Conservation (phyloP, 1,139 yeast species). For the Yamadazyma diospyri region DNA sequence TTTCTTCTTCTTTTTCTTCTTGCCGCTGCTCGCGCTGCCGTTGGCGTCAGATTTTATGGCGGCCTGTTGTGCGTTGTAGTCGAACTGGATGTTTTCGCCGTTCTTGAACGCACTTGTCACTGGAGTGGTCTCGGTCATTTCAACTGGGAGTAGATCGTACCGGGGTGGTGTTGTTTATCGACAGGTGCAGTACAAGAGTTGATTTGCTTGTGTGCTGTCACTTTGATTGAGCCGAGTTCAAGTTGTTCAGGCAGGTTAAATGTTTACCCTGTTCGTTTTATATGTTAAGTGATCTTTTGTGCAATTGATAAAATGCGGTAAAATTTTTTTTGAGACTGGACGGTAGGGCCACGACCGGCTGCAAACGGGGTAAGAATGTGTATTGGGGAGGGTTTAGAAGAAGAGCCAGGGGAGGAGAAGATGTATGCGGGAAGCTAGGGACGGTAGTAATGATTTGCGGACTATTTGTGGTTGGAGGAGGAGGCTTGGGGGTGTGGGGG, state of each 20-base stretch:
- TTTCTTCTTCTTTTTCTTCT: conserved; percentile 33
- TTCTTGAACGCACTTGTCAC: conserved; percentile 19
- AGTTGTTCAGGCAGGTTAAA: too few species aligned
- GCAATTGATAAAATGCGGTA: conserved; percentile 5
- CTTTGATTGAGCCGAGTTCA: too few species aligned
- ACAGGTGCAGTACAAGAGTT: too few species aligned
- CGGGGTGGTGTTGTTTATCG: too few species aligned
- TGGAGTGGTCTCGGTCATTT: conserved; percentile 4
- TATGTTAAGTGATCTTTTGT: conserved; percentile 4
- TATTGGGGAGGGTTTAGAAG: neutral
- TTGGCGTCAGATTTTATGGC: neutral
- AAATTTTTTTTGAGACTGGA: conserved; percentile 3
- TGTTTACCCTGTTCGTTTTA: too few species aligned
- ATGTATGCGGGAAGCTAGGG: neutral
- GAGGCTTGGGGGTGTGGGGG: neutral
- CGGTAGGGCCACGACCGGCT: conserved; percentile 3
- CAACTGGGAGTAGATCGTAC: neutral
- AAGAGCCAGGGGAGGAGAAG: neutral
- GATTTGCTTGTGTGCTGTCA: too few species aligned
- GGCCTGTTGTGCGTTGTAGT: conserved; percentile 26
- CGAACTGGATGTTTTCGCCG: conserved; percentile 63
- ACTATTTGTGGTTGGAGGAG: neutral
- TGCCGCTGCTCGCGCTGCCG: conserved; percentile 9
- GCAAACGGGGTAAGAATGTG: neutral
- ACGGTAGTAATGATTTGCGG: neutral